These are phyloP conservation scores for Crithidia bombi DNA, from an alignment of 208 protist species.

Conservation along the genomic window DNA sequence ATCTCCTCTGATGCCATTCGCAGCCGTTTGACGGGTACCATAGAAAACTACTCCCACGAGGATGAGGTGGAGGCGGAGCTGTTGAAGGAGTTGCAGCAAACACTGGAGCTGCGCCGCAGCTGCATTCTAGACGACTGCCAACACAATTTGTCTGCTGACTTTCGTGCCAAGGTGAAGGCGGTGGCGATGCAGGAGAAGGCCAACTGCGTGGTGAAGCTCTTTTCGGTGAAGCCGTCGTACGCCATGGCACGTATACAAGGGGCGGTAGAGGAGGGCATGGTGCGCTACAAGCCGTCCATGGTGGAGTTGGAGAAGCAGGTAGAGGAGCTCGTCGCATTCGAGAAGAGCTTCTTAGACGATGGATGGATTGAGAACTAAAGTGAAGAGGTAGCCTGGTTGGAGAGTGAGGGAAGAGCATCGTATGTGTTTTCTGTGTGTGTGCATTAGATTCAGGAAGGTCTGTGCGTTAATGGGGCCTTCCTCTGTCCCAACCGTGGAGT, in stretches of 20 bases:
- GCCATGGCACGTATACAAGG: constrained; percentile 60
- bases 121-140: constrained; percentile 75
- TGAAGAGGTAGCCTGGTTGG: not conserved
- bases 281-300: constrained; percentile 40
- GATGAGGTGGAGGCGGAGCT: constrained; percentile 61
- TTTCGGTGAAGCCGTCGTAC: constrained; percentile 72
- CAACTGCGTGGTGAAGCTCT: constrained; percentile 59
- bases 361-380: constrained; percentile 62
- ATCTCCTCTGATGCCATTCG: constrained; percentile 61
- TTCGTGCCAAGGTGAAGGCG: constrained; percentile 53
- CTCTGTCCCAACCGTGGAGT: too few species aligned
- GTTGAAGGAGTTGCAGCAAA: constrained; percentile 48
- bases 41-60: constrained; percentile 61
- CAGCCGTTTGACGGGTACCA: constrained; percentile 43
- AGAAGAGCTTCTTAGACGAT: constrained; percentile 52
- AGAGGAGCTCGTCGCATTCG: constrained; percentile 31
- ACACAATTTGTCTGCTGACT: constrained; percentile 55
- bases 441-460: too few species aligned
- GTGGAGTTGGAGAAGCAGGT: constrained; percentile 63
- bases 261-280: constrained; percentile 53
- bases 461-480: too few species aligned
- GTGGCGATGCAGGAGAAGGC: constrained; percentile 37
- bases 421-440: not conserved
- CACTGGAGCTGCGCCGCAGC: constrained; percentile 52
- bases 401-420: not conserved